Base-by-base conservation (phyloP, 345 rosid species). In the Anastatica hierochuntica region DNA sequence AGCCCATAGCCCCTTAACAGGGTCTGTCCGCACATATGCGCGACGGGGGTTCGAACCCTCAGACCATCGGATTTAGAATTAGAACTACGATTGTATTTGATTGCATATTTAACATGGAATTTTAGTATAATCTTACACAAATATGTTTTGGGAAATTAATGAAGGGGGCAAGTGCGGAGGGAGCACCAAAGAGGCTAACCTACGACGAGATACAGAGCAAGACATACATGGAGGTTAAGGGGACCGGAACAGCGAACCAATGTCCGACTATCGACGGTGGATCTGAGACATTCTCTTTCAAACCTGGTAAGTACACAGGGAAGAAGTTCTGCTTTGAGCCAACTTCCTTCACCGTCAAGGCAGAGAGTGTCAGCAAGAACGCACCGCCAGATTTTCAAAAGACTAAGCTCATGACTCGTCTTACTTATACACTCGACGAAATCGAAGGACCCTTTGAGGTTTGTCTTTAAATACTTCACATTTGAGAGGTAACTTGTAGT, bases 261-360 rank as follows among this genome's bases (percentile, higher is more conserved):
- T 86, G 97, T 78, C 95, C 90, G 6, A 76, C 76, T 35, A 70
- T 86, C 5, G 94, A 76, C 0, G 97, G 97, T 5, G 97, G 97
- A 10, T 66, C 73, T 0, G 88, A 82, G 38, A 56, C 74, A 6
- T 90, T 90, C 45, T 71, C 85, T 37, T 76, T 90, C 79, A 90
- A 90, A 50, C 52, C 94, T 0, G 95, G 97, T 40, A 86, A 84
- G 69, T 90, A 90, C 83, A 66, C 64, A 4, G 88, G 81, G 34
- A 82, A 90, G 88, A 90, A 90, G 62, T 33, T 90, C 42, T 90
- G 95, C 76, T 56, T 90, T 0, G 97, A 90, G 63, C 97, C 97
- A 1, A 90, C 97, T 62, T 90, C 97, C n/a, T 90, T 90, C 78
- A 90, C 94, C n/a, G 95, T 90, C 72, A 86, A 90, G 71, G 90